Evolutionary conservation across 2,329 filamentous ascomycete species (phyloP).

Genomic region (Aspergillus clavatus): DNA sequence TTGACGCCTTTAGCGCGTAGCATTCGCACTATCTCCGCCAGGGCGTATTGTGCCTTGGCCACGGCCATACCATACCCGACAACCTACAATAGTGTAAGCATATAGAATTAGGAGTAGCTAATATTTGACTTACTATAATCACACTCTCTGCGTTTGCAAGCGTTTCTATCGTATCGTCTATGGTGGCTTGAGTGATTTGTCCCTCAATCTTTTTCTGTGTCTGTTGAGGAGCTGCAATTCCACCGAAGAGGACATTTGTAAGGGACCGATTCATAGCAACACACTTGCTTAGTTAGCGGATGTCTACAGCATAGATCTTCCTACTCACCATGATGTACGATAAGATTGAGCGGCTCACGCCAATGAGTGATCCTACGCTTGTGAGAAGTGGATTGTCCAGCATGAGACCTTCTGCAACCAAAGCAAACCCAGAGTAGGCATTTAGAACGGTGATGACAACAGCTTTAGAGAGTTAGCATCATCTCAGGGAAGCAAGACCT

Average conservation of each 20-base stretch:
- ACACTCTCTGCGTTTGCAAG: constrained; percentile 74
- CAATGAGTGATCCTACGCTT: constrained; percentile 79
- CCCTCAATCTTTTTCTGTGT: constrained; percentile 73
- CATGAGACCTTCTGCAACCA: constrained; percentile 91
- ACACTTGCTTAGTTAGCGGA: constrained; percentile 44
- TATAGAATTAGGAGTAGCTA: background rate
- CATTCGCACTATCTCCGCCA: constrained; percentile 72
- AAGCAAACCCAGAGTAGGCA: constrained; percentile 83
- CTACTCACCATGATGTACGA: constrained; percentile 64
- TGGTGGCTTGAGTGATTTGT: constrained; percentile 67
- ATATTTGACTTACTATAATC: constrained; percentile 58
- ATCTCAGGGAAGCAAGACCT: constrained; percentile 11
- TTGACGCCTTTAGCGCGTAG: constrained; percentile 71
- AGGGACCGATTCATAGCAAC: constrained; percentile 87
- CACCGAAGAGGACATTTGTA: constrained; percentile 85
- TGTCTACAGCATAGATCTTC: background rate
- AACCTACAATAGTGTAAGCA: constrained; percentile 34
- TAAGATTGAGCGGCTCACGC: constrained; percentile 81
- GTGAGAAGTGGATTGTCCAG: constrained; percentile 80
- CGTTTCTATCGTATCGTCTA: constrained; percentile 75
- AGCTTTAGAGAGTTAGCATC: constrained; percentile 37
- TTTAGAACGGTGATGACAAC: constrained; percentile 89
- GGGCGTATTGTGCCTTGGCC: constrained; percentile 86
- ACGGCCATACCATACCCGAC: constrained; percentile 95
- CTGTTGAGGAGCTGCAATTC: constrained; percentile 61